Evolutionary conservation across 1,284 basidiomycete species (phyloP).

Genomic region (Farysia itapuensis): DNA sequence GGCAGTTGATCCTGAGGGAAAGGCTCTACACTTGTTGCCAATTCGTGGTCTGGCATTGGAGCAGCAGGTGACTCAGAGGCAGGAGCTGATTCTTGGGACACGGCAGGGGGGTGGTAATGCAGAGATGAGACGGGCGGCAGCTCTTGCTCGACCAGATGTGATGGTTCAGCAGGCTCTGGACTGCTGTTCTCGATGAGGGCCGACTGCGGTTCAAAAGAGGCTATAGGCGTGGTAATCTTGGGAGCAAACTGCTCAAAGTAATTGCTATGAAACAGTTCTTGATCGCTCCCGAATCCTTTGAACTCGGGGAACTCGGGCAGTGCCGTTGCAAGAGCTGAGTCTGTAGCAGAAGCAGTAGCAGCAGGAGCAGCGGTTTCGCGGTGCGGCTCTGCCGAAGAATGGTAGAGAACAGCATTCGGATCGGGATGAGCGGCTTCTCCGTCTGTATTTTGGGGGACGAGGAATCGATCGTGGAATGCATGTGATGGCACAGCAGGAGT

Average conservation of each 20-base stretch:
- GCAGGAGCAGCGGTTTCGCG: slow-evolving; percentile 5
- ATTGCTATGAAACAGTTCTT: slow-evolving; percentile 16
- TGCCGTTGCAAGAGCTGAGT: no score
- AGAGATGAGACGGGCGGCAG: no score
- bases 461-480: slow-evolving; percentile 33
- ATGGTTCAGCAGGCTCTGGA: no score
- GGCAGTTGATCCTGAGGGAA: no score
- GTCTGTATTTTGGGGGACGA: slow-evolving; percentile 1
- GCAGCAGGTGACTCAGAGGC: no score
- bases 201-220: slow-evolving; percentile 24
- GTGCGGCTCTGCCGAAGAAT: slow-evolving; percentile 20
- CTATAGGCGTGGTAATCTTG: slow-evolving; percentile 11
- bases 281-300: slow-evolving; percentile 15
- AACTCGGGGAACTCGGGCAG: slow-evolving; percentile 33
- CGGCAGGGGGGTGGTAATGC: no score
- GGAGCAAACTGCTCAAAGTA: slow-evolving; percentile 27
- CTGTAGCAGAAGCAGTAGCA: no score
- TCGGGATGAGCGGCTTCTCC: slow-evolving; percentile 1
- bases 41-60: no score
- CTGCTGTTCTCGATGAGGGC: slow-evolving; percentile 29
- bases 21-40: no score
- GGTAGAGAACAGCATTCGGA: slow-evolving; percentile 25
- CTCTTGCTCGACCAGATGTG: no score
- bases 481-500: slow-evolving; percentile 18
- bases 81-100: no score